phyloP scores from a whole-genome alignment of 2,329 filamentous ascomycete species.

The Coleophoma crateriformis region DNA sequence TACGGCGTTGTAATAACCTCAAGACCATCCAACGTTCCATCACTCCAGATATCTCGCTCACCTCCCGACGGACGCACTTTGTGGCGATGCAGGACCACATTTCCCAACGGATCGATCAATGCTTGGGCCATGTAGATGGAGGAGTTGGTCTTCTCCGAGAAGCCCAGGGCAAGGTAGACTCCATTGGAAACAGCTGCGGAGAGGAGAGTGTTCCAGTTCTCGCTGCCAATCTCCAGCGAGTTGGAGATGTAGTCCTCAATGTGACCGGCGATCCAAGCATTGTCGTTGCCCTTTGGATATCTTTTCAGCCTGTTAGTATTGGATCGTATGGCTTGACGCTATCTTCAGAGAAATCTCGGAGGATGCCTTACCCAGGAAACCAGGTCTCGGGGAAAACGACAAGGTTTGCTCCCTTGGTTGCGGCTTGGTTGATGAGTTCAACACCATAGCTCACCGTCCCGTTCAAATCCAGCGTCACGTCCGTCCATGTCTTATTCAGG shows the following conservation, averaged over 20 bases:
- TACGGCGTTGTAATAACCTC: background rate
- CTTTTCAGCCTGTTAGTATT: background rate
- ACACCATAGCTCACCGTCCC: background rate
- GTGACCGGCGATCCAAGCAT: background rate
- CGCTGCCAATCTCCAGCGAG: slow-evolving; percentile 1
- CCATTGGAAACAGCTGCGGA: background rate
- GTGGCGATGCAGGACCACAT: background rate
- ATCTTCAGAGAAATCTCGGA: background rate
- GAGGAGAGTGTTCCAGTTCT: background rate
- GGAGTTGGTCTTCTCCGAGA: background rate
- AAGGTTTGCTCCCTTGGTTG: background rate
- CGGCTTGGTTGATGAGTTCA: slow-evolving; percentile 1
- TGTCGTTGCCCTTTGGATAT: slow-evolving; percentile 1
- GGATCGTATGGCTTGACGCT: background rate
- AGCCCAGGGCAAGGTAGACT: slow-evolving; percentile 2
- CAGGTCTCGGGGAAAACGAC: slow-evolving; percentile 2
- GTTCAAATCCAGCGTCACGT: background rate
- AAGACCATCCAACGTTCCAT: background rate
- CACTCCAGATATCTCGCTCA: slow-evolving; percentile 2
- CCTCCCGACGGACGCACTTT: slow-evolving; percentile 1
- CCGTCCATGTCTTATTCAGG: background rate
- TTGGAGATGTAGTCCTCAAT: background rate
- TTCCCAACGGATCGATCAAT: background rate
- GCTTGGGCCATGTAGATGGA: slow-evolving; percentile 2
- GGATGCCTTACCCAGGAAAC: slow-evolving; percentile 1